These are phyloP conservation scores for Pythium brassicae DNA, from an alignment of 352 stramenopile species.

Conservation along the genomic window DNA sequence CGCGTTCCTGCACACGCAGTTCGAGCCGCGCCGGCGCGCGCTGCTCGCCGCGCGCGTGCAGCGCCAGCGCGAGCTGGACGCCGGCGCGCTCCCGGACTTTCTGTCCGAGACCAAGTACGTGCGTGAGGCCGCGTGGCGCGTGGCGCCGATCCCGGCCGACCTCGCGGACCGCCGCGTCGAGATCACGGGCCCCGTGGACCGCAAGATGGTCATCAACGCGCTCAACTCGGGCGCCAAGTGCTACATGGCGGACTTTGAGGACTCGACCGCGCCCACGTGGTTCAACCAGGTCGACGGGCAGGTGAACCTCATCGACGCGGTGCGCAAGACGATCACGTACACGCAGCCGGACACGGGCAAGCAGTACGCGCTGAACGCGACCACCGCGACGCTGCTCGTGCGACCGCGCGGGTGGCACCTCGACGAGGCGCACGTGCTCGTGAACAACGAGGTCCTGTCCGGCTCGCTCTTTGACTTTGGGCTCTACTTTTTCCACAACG, in stretches of 20 bases:
- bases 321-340: constrained; percentile 87
- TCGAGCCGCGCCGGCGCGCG: constrained; percentile 61
- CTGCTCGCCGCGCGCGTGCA: constrained; percentile 44
- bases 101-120: constrained; percentile 81
- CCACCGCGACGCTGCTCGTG: constrained; percentile 88
- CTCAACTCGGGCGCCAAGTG: constrained; percentile 93
- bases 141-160: constrained; percentile 79
- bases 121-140: constrained; percentile 71
- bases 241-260: constrained; percentile 97
- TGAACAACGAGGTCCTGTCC: constrained; percentile 91
- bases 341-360: constrained; percentile 64
- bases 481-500: constrained; percentile 97
- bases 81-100: constrained; percentile 86
- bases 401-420: constrained; percentile 93
- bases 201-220: constrained; percentile 98
- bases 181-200: constrained; percentile 94
- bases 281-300: constrained; percentile 92
- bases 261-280: constrained; percentile 92
- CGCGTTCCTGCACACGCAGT: constrained; percentile 86
- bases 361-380: constrained; percentile 72
- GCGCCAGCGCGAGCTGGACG: constrained; percentile 81
- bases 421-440: constrained; percentile 92
- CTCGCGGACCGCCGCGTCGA: constrained; percentile 91
- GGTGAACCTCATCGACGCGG: constrained; percentile 91
- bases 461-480: constrained; percentile 95